Percentiles rank a stretch among this genome's conserved stretches.
Evolutionary conservation across 371 early-diverging fungal genomes (phyloP).

Genomic region (Vavraia culicis): DNA sequence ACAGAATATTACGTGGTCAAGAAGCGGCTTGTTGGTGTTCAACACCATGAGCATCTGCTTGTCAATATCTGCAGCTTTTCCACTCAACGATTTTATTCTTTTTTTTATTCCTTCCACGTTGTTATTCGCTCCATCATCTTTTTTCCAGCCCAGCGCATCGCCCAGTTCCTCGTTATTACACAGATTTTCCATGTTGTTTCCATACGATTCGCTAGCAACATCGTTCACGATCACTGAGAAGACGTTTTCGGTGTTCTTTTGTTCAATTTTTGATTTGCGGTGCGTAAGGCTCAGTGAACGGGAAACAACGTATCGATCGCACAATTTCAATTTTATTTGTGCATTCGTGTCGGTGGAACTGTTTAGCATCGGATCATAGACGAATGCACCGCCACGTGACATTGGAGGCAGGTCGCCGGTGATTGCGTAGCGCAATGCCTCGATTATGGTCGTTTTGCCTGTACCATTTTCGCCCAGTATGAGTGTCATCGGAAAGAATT

Average conservation of each 20-base stretch:
- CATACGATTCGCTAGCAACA: conserved; percentile 7
- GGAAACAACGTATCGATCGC: conserved; percentile 53
- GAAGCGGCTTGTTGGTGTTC: conserved; percentile 65
- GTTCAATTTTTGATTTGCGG: conserved; percentile 47
- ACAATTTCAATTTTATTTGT: conserved; percentile 68
- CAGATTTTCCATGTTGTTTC: conserved; percentile 1
- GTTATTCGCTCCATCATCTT: conserved; percentile 47
- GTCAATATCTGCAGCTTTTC: conserved; percentile 65
- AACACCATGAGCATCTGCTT: conserved; percentile 57
- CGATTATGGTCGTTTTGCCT: conserved; percentile 96
- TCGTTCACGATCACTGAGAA: conserved; percentile 7
- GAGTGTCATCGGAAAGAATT: conserved; percentile 90
- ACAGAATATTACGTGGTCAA: conserved; percentile 94
- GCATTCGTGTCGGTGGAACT: conserved; percentile 65
- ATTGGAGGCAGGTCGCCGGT: conserved; percentile 87
- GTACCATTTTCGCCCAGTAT: conserved; percentile 91
- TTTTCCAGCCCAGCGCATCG: conserved; percentile 45
- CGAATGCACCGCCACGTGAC: conserved; percentile 59
- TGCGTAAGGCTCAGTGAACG: conserved; percentile 58
- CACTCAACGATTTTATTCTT: conserved; percentile 48
- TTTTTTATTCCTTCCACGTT: conserved; percentile 41
- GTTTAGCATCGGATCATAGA: conserved; percentile 77
- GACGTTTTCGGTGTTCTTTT: conserved; percentile 59
- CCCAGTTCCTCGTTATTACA: not conserved
- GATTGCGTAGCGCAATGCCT: conserved; percentile 78